Percentiles rank a stretch among this genome's conserved stretches.
These are phyloP conservation scores for Boletus tylopilopsis DNA, from an alignment of 768 basidiomycete genomes.

Conservation along the genomic window DNA sequence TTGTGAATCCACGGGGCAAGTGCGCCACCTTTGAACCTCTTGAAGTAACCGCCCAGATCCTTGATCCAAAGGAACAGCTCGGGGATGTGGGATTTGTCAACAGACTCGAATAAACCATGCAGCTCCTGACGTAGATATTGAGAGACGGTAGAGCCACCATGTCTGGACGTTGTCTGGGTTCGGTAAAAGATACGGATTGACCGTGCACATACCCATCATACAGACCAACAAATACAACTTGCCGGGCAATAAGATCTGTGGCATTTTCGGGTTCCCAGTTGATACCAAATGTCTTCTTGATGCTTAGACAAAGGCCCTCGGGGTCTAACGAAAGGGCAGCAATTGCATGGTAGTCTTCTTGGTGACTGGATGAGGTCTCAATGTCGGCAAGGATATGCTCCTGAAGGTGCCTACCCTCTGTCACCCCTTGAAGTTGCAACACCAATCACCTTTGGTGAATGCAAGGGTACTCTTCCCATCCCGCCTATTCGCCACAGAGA, in stretches of 20 bases:
- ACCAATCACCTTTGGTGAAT: conserved; percentile 76
- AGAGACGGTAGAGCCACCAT: conserved; percentile 89
- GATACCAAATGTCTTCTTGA: conserved; percentile 57
- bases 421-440: conserved; percentile 73
- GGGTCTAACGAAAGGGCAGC: conserved; percentile 73
- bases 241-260: conserved; percentile 56
- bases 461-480: conserved; percentile 62
- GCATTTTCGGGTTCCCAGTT: conserved; percentile 69
- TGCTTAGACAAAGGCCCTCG: conserved; percentile 61
- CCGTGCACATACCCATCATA: conserved; percentile 75
- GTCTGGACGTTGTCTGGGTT: conserved; percentile 46
- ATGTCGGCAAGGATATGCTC: background rate
- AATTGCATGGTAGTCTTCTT: conserved; percentile 85
- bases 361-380: conserved; percentile 52
- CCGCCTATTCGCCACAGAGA: conserved; percentile 43
- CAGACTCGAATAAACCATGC: conserved; percentile 81
- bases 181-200: background rate
- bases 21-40: conserved; percentile 79
- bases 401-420: conserved; percentile 47
- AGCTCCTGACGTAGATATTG: conserved; percentile 82
- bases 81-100: conserved; percentile 64
- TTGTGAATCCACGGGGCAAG: conserved; percentile 61
- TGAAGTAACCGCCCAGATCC: conserved; percentile 86
- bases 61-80: conserved; percentile 75
- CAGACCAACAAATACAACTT: conserved; percentile 84